Percentiles rank a stretch among this genome's conserved stretches.
phyloP scores from a whole-genome alignment of 306 rosid species.

The Sechiopsis laciniata region DNA sequence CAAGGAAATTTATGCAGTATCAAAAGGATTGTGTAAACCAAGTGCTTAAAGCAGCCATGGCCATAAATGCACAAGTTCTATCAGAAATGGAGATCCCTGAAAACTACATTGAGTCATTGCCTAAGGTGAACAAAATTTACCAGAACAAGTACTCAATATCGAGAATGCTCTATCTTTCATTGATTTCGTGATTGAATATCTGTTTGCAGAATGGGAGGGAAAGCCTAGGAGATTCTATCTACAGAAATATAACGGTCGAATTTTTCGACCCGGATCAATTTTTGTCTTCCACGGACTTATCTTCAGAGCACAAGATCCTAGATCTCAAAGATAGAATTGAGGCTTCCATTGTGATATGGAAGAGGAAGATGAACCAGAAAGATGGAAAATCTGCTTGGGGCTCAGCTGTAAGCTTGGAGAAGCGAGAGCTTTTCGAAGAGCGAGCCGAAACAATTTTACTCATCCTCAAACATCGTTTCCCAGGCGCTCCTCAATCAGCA shows the following conservation, averaged over 20 bases:
- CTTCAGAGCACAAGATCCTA: constrained; percentile 84
- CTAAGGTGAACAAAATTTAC: constrained; percentile 53
- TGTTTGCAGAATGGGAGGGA: constrained; percentile 79
- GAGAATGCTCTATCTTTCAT: background rate
- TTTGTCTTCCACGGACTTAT: constrained; percentile 64
- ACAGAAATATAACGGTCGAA: constrained; percentile 72
- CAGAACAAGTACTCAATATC: background rate
- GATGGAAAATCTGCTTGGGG: constrained; percentile 92
- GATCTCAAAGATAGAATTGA: constrained; percentile 91
- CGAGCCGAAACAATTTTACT: constrained; percentile 90
- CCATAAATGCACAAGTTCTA: constrained; percentile 89
- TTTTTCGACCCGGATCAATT: constrained; percentile 87
- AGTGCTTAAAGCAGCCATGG: constrained; percentile 99
- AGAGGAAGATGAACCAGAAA: constrained; percentile 90
- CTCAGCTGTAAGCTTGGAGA: constrained; percentile 86
- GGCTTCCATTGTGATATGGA: constrained; percentile 96
- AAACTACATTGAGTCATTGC: constrained; percentile 78
- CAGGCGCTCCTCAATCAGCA: constrained; percentile 85
- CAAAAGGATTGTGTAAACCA: constrained; percentile 97
- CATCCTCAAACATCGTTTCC: constrained; percentile 81
- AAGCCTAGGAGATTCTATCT: constrained; percentile 80
- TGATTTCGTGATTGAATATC: background rate
- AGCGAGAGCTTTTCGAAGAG: constrained; percentile 92
- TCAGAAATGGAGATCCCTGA: constrained; percentile 95
- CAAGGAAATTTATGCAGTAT: constrained; percentile 80